Evolutionary conservation across 805 yeast genomes (phyloP).

Genomic region (Candida arabinofermentans): DNA sequence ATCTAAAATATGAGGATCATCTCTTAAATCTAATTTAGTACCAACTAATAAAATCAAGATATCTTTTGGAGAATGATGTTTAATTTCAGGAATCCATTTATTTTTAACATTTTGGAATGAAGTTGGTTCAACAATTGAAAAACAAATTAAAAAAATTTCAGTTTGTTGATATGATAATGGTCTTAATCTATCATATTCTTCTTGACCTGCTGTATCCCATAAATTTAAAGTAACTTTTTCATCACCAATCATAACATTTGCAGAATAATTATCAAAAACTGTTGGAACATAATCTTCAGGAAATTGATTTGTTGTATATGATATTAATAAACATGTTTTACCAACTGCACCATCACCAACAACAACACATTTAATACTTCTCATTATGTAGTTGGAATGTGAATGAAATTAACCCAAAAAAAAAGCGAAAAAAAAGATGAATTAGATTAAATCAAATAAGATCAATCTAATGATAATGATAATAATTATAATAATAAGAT

Average conservation of each 20-base stretch:
- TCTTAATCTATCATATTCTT: constrained; percentile 84
- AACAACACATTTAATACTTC: constrained; percentile 76
- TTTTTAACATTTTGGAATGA: constrained; percentile 76
- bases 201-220: constrained; percentile 97
- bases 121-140: constrained; percentile 76
- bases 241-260: constrained; percentile 77
- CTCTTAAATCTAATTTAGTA: constrained; percentile 84
- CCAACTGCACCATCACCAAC: constrained; percentile 98
- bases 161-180: constrained; percentile 92
- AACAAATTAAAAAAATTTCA: constrained; percentile 81
- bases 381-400: constrained; percentile 2
- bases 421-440: too few relatives aligned
- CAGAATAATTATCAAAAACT: constrained; percentile 88
- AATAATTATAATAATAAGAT: too few relatives aligned
- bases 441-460: too few relatives aligned
- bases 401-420: not conserved
- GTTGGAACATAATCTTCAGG: constrained; percentile 94
- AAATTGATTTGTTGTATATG: constrained; percentile 88
- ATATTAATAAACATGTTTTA: constrained; percentile 81
- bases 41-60: constrained; percentile 73
- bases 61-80: constrained; percentile 75
- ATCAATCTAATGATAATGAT: too few relatives aligned
- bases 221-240: constrained; percentile 80
- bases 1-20: constrained; percentile 70
- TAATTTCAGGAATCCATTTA: constrained; percentile 84